Evolutionary conservation across 495 filamentous ascomycete genomes (phyloP).

Genomic region (Podospora anserina): DNA sequence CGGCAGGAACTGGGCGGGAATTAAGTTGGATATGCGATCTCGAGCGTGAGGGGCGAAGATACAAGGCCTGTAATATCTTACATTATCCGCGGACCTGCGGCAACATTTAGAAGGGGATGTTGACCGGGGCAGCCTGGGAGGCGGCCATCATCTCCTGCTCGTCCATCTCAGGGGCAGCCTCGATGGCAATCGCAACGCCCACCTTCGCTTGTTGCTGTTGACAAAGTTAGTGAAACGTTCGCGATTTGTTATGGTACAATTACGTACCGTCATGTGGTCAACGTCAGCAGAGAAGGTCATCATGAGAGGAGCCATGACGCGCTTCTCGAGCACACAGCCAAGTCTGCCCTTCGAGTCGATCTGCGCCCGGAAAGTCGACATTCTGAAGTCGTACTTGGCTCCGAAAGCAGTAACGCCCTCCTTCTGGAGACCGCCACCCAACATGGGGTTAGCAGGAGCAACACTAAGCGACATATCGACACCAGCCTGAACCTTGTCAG

Average conservation of each 20-base stretch:
- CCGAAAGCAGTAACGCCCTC: constrained; percentile 89
- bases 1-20: background rate
- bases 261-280: constrained; percentile 87
- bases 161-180: constrained; percentile 82
- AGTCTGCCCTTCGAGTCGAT: constrained; percentile 93
- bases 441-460: constrained; percentile 59
- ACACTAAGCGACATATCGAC: constrained; percentile 90
- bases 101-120: constrained; percentile 54
- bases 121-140: constrained; percentile 38
- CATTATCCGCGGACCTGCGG: background rate
- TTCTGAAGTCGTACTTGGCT: constrained; percentile 97
- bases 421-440: constrained; percentile 70
- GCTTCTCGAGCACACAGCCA: constrained; percentile 90
- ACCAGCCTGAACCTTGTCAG: constrained; percentile 94
- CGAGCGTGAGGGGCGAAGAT: background rate
- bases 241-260: background rate
- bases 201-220: constrained; percentile 88
- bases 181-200: constrained; percentile 90
- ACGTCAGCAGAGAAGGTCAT: constrained; percentile 96
- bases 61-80: background rate
- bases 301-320: constrained; percentile 81
- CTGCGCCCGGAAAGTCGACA: constrained; percentile 91
- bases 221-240: constrained; percentile 22
- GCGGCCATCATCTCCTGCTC: constrained; percentile 67
- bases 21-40: background rate